phyloP scores from a whole-genome alignment of 257 asterid genomes.

The Forsythia suspensa region DNA sequence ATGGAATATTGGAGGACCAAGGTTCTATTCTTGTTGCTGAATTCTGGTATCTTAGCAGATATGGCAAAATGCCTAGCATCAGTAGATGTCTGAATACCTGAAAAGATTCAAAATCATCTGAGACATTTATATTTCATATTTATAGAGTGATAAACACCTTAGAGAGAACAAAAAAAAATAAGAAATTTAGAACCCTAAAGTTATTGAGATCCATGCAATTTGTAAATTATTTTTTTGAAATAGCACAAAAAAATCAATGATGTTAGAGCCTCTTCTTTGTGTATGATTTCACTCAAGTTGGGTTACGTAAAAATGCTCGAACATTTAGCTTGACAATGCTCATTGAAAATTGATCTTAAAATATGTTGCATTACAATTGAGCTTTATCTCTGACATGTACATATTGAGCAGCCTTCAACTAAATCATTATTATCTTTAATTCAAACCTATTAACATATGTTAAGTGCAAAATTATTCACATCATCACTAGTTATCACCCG shows the following conservation, averaged over 20 bases:
- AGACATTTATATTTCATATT: neutral
- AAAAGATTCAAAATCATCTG: conserved; percentile 11
- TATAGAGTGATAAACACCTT: neutral
- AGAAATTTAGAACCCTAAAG: neutral
- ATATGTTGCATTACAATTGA: neutral
- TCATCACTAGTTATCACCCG: neutral
- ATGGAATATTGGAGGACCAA: conserved; percentile 89
- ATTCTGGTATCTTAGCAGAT: conserved; percentile 93
- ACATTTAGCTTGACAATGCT: neutral
- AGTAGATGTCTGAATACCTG: conserved; percentile 86
- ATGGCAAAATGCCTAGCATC: conserved; percentile 90
- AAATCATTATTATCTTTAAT: neutral
- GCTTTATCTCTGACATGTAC: neutral
- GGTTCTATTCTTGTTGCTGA: conserved; percentile 87
- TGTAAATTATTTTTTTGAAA: neutral
- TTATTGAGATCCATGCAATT: neutral
- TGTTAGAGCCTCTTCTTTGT: neutral
- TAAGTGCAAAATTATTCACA: neutral
- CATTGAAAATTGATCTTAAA: neutral
- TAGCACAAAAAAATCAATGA: neutral
- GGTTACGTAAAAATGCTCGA: neutral
- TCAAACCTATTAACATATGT: neutral
- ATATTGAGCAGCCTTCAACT: neutral
- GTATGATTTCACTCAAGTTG: neutral
- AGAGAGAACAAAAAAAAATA: neutral